These are phyloP conservation scores for Talaromyces marneffei DNA, from an alignment of 2,329 filamentous ascomycete species.

Conservation along the genomic window DNA sequence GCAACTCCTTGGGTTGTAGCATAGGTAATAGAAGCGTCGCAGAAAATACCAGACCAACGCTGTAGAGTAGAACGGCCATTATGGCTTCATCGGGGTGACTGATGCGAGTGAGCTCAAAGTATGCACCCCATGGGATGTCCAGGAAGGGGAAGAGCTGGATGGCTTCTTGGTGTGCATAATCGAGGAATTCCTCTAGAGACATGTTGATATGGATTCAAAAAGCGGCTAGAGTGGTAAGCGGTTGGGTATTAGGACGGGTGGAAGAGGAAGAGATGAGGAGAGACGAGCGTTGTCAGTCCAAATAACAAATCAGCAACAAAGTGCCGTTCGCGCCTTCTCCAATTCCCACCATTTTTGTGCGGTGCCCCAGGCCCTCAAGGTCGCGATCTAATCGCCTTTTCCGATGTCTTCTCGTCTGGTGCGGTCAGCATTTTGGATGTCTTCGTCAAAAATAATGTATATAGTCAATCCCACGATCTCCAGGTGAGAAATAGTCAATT, in stretches of 20 bases:
- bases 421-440: not conserved
- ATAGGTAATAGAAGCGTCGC: not conserved
- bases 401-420: not conserved
- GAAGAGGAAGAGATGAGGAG: not conserved
- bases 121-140: not conserved
- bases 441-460: not conserved
- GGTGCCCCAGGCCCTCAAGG: not conserved
- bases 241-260: not conserved
- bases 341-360: not conserved
- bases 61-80: not conserved
- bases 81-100: not conserved
- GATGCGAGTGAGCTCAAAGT: slow-evolving; percentile 6
- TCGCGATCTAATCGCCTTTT: not conserved
- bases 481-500: not conserved
- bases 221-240: not conserved
- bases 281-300: not conserved
- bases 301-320: not conserved
- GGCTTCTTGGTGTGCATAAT: not conserved
- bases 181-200: not conserved
- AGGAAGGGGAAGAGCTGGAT: not conserved
- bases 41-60: not conserved
- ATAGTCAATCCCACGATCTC: not conserved
- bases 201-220: not conserved
- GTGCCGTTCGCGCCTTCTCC: not conserved
- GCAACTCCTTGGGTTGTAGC: not conserved